These are phyloP conservation scores for Entomophthora muscae DNA, from an alignment of 371 early-diverging fungal species.

Conservation along the genomic window DNA sequence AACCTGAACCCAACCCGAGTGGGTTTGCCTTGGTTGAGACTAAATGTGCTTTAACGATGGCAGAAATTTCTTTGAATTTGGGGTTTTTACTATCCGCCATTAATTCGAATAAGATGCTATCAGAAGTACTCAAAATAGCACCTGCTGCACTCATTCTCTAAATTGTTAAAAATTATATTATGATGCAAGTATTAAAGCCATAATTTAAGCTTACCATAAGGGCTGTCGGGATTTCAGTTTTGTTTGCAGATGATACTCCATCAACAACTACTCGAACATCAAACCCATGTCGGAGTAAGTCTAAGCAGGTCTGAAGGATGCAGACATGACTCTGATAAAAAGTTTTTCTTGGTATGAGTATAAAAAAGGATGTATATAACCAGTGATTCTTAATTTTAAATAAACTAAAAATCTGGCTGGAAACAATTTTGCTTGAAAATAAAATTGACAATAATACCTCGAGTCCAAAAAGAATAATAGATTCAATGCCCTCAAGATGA, in stretches of 20 bases:
- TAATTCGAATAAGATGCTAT: constrained; percentile 82
- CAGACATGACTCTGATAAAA: constrained; percentile 69
- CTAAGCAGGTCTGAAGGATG: constrained; percentile 81
- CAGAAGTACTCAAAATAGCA: constrained; percentile 65
- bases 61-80: constrained; percentile 60
- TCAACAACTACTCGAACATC: constrained; percentile 78
- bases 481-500: constrained; percentile 33
- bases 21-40: constrained; percentile 22
- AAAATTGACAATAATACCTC: too few relatives aligned
- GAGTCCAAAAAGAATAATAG: constrained; percentile 75
- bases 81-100: constrained; percentile 55
- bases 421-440: too few relatives aligned
- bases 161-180: not conserved
- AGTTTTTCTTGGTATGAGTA: not conserved
- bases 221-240: constrained; percentile 65
- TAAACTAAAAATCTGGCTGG: too few relatives aligned
- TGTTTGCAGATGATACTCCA: constrained; percentile 77
- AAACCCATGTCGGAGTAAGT: constrained; percentile 49
- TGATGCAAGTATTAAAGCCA: not conserved
- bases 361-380: not conserved
- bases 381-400: too few relatives aligned
- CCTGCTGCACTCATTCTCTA: constrained; percentile 61
- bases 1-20: too few relatives aligned
- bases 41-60: constrained; percentile 63
- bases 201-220: constrained; percentile 31